Evolutionary conservation across 371 early-diverging fungal genomes (phyloP).

Genomic region (Mortierella sp.): DNA sequence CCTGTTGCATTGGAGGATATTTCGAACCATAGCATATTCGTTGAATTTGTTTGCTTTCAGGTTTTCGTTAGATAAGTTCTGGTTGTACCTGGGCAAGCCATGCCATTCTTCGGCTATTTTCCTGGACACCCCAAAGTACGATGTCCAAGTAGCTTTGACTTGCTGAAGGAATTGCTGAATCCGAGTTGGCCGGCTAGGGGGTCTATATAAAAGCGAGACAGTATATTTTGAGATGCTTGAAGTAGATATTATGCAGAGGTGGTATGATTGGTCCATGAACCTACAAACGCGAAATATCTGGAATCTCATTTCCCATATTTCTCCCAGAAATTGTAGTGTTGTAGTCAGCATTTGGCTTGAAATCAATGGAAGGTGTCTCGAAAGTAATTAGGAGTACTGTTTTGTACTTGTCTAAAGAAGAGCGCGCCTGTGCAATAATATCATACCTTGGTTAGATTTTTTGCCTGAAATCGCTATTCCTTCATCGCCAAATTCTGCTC

Average conservation of each 20-base stretch:
- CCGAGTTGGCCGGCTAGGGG: constrained; percentile 23
- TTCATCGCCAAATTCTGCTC: background rate
- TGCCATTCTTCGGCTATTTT: constrained; percentile 57
- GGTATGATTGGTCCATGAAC: background rate
- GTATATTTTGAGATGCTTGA: background rate
- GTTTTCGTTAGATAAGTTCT: constrained; percentile 36
- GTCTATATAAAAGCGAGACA: constrained; percentile 16
- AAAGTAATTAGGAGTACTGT: constrained; percentile 66
- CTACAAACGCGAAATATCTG: constrained; percentile 38
- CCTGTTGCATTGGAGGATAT: constrained; percentile 72
- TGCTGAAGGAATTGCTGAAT: constrained; percentile 8
- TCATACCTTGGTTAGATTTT: background rate
- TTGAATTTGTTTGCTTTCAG: constrained; percentile 61
- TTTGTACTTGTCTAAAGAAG: constrained; percentile 72
- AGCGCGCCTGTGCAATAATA: constrained; percentile 61
- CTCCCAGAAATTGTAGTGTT: constrained; percentile 50
- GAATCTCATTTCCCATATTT: constrained; percentile 30
- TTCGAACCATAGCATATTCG: constrained; percentile 83
- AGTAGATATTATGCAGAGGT: background rate
- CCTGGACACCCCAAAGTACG: constrained; percentile 32
- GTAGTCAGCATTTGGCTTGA: constrained; percentile 79
- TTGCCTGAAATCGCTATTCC: too few species aligned
- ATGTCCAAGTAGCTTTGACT: constrained; percentile 32
- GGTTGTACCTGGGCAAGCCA: constrained; percentile 58
- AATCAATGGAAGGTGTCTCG: constrained; percentile 66